These are phyloP conservation scores for Dioszegia crocea DNA, from an alignment of 768 basidiomycete genomes.

Conservation along the genomic window DNA sequence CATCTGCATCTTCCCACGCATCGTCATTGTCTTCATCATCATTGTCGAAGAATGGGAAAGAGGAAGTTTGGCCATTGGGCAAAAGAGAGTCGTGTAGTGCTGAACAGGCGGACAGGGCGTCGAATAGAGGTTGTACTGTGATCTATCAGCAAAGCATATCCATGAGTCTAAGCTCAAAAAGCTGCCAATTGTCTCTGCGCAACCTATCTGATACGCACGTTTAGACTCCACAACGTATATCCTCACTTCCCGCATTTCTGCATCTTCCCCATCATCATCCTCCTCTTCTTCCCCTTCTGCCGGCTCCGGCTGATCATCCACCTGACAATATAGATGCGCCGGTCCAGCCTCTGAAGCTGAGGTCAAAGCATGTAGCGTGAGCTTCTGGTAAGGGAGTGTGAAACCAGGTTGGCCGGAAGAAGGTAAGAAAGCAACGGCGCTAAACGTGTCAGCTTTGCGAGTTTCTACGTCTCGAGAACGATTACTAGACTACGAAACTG, in stretches of 20 bases:
- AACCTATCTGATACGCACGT: conserved; percentile 29
- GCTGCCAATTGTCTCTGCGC: not conserved
- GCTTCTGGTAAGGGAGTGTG: conserved; percentile 78
- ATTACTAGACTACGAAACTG: too few relatives aligned
- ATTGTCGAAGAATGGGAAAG: conserved; percentile 24
- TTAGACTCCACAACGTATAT: conserved; percentile 59
- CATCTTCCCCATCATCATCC: conserved; percentile 48
- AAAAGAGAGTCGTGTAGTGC: conserved; percentile 34
- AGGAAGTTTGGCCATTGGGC: conserved; percentile 36
- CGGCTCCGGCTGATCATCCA: conserved; percentile 60
- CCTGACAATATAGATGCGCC: conserved; percentile 76
- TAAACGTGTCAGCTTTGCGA: not conserved
- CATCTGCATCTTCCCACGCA: conserved; percentile 19
- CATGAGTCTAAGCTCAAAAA: not conserved
- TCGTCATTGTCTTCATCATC: conserved; percentile 10
- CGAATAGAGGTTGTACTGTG: conserved; percentile 39
- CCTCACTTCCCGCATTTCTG: conserved; percentile 71
- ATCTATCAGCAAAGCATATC: not conserved
- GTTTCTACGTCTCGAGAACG: too few relatives aligned
- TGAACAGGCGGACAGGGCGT: conserved; percentile 38
- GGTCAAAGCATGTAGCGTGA: conserved; percentile 90
- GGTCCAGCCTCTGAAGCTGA: conserved; percentile 55
- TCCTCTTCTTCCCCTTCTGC: conserved; percentile 34
- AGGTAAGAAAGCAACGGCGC: conserved; percentile 17
- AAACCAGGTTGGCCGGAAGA: conserved; percentile 56